Conservation (phyloP, 768 basidiomycete species). For the Cubamyces sp. region DNA sequence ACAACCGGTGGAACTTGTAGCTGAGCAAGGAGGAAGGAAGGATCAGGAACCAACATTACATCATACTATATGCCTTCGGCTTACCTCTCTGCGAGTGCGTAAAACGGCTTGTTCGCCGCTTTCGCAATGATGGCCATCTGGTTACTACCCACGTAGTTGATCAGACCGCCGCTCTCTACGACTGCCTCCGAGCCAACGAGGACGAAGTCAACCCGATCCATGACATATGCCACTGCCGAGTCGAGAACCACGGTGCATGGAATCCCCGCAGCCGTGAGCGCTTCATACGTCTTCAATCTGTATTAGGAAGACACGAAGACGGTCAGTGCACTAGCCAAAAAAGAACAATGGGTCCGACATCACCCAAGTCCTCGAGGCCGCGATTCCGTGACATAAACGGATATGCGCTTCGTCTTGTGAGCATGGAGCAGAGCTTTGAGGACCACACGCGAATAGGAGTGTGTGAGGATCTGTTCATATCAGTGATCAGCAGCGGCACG, state of each 20-base stretch:
- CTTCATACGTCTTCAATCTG: conserved; percentile 91
- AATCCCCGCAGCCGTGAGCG: conserved; percentile 86
- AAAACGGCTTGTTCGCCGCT: conserved; percentile 93
- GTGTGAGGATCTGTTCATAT: conserved; percentile 81
- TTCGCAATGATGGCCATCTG: conserved; percentile 97
- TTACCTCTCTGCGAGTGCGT: conserved; percentile 91
- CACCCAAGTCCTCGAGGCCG: conserved; percentile 88
- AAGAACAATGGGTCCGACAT: conserved; percentile 36
- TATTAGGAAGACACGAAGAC: conserved; percentile 5
- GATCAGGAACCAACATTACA: conserved; percentile 4
- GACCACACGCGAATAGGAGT: conserved; percentile 96
- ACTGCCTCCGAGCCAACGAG: conserved; percentile 98
- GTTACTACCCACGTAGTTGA: conserved; percentile 93
- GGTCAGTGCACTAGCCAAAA: conserved; percentile 13
- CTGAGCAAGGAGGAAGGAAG: conserved; percentile 43
- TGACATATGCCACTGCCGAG: conserved; percentile 95
- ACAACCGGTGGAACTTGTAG: conserved; percentile 97
- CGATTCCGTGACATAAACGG: conserved; percentile 97
- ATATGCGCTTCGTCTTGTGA: conserved; percentile 89
- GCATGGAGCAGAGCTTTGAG: conserved; percentile 90
- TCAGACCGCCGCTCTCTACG: conserved; percentile 91
- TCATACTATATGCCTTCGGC: conserved; percentile 24
- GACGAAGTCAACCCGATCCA: conserved; percentile 95
- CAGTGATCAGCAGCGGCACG: conserved; percentile 19
- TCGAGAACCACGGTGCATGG: conserved; percentile 95